phyloP scores from a whole-genome alignment of 352 stramenopile species.

The Globisporangium yorkense region DNA sequence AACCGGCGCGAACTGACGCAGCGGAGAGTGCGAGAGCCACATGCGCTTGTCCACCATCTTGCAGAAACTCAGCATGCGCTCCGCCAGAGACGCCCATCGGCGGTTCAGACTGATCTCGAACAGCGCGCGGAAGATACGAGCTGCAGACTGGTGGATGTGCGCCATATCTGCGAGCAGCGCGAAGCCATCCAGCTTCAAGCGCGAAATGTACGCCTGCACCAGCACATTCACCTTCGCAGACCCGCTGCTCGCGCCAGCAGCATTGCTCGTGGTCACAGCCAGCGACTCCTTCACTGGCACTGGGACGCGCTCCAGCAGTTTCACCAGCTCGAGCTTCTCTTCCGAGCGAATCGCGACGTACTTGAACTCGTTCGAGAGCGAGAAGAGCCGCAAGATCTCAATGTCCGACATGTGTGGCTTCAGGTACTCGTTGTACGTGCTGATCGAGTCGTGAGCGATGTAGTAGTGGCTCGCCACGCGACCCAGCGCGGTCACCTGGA shows the following conservation, averaged over 20 bases:
- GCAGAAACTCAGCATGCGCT: constrained; percentile 95
- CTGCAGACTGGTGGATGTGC: constrained; percentile 98
- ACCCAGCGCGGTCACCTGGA: constrained; percentile 97
- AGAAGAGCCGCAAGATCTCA: constrained; percentile 98
- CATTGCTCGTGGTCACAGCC: constrained; percentile 33
- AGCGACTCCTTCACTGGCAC: constrained; percentile 98
- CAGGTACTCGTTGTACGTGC: constrained; percentile 97
- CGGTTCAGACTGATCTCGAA: constrained; percentile 98
- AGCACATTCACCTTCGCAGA: constrained; percentile 99
- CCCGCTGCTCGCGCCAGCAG: constrained; percentile 40
- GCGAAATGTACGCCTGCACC: constrained; percentile 98
- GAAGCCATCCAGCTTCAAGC: constrained; percentile 97
- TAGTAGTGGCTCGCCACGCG: constrained; percentile 99
- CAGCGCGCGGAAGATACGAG: constrained; percentile 96
- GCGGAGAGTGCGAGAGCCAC: constrained; percentile 96
- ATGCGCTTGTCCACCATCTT: constrained; percentile 99
- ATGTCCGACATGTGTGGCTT: constrained; percentile 99
- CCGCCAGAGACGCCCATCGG: constrained; percentile 92
- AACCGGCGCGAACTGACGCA: constrained; percentile 93
- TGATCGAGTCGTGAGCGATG: constrained; percentile 97
- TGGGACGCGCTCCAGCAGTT: constrained; percentile 96
- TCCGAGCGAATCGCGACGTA: constrained; percentile 98
- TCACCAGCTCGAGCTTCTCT: constrained; percentile 98
- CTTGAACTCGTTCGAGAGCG: constrained; percentile 98
- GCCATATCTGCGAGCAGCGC: constrained; percentile 98